These are phyloP conservation scores for Melanomma pulvis-pyrius DNA, from an alignment of 495 filamentous ascomycete genomes.

Conservation along the genomic window DNA sequence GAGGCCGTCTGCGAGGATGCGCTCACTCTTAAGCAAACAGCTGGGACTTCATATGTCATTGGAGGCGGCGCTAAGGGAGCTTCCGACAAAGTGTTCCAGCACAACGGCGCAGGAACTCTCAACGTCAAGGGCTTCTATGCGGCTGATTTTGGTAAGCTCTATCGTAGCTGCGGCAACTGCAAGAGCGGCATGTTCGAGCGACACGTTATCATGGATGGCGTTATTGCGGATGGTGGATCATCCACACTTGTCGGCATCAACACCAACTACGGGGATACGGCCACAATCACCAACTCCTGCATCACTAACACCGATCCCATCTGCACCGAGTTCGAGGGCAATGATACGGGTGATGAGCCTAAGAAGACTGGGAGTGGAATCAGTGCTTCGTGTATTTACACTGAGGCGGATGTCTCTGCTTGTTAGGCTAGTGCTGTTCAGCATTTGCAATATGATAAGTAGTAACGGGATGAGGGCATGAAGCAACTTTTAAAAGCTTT, in stretches of 20 bases:
- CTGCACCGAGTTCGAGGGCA: conserved; percentile 53
- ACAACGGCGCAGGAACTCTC: conserved; percentile 63
- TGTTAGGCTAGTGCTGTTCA: conserved; percentile 6
- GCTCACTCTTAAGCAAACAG: conserved; percentile 47
- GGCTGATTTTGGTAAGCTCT: conserved; percentile 32
- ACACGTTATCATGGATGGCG: background rate
- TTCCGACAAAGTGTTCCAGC: conserved; percentile 66
- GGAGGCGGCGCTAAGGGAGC: conserved; percentile 62
- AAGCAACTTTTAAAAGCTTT: background rate
- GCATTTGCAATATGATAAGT: background rate
- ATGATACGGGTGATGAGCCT: conserved; percentile 13
- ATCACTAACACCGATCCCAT: conserved; percentile 43
- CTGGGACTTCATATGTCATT: conserved; percentile 51
- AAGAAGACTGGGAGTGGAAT: conserved; percentile 2
- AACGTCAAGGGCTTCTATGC: conserved; percentile 34
- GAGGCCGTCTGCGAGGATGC: conserved; percentile 46
- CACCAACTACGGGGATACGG: conserved; percentile 27
- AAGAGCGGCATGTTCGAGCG: background rate
- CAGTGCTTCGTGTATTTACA: conserved; percentile 14
- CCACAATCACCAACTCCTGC: conserved; percentile 38
- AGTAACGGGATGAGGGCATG: no score
- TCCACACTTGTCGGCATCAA: background rate
- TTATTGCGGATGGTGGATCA: conserved; percentile 27
- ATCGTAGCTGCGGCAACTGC: conserved; percentile 38
- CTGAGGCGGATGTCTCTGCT: conserved; percentile 14